Conservation (phyloP, 1,284 basidiomycete species). For the Tremellales sp. region DNA sequence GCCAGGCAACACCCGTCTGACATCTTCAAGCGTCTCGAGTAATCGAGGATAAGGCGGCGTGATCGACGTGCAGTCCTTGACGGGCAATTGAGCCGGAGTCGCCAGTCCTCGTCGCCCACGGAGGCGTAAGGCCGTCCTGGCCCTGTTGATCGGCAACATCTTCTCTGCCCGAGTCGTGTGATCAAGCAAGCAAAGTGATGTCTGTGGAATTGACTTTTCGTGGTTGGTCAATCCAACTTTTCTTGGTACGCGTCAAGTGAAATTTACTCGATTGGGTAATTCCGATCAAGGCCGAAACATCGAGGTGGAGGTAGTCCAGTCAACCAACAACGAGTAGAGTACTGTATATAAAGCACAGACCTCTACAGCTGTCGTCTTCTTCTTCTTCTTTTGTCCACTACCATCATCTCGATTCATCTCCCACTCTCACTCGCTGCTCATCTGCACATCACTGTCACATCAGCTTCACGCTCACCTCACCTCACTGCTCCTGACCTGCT, state of each 20-base stretch:
- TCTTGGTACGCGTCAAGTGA: background rate
- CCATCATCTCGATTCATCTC: background rate
- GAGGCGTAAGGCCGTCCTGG: background rate
- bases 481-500: background rate
- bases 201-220: background rate
- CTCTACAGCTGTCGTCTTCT: conserved; percentile 3
- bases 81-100: conserved; percentile 39
- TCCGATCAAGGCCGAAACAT: background rate
- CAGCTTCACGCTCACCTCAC: background rate
- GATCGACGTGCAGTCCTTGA: conserved; percentile 59
- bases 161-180: background rate
- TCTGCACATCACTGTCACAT: no score
- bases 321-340: background rate
- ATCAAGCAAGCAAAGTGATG: no score
- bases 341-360: background rate
- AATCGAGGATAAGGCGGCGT: conserved; percentile 83
- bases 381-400: conserved; percentile 1
- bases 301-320: conserved; percentile 18
- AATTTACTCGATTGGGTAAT: background rate
- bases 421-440: no score
- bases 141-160: background rate
- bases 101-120: conserved; percentile 30
- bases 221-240: conserved; percentile 5
- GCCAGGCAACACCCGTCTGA: conserved; percentile 66
- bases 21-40: conserved; percentile 67